Conservation (phyloP, 2,329 filamentous ascomycete species). For the Beauveria medogensis region DNA sequence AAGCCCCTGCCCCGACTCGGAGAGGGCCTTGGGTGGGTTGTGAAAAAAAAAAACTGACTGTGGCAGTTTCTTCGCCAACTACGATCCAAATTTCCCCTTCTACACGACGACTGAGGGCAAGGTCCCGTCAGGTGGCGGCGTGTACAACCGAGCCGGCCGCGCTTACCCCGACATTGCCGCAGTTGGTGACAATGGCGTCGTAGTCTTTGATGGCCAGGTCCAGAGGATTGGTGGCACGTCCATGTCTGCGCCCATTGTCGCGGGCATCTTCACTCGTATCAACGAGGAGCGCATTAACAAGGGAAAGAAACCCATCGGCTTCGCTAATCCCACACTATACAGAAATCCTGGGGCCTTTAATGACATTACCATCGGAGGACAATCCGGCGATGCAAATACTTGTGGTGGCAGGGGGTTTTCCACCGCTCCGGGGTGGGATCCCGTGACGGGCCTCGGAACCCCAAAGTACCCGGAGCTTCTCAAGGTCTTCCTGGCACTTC, state of each 20-base stretch:
- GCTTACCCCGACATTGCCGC: conserved; percentile 31
- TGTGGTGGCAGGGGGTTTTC: neutral
- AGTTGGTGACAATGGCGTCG: conserved; percentile 38
- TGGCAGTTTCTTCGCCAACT: conserved; percentile 23
- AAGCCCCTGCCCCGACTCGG: neutral
- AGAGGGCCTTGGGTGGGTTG: neutral
- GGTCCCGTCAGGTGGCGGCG: conserved; percentile 23
- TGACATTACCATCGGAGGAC: neutral
- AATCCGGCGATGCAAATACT: neutral
- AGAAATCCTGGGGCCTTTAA: conserved; percentile 1
- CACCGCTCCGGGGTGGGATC: neutral
- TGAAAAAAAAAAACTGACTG: neutral
- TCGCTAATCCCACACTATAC: conserved; percentile 15
- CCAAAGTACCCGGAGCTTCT: neutral
- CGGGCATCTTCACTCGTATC: conserved; percentile 14
- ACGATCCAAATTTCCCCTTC: conserved; percentile 28
- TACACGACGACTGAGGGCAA: conserved; percentile 23
- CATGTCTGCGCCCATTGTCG: conserved; percentile 14
- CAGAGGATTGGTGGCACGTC: conserved; percentile 10
- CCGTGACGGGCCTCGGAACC: neutral
- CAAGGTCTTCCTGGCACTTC: neutral
- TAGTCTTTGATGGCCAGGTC: conserved; percentile 25
- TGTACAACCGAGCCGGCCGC: conserved; percentile 32
- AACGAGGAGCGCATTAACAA: conserved; percentile 13
- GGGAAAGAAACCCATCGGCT: conserved; percentile 31